Percentiles rank a stretch among this genome's conserved stretches.
Conservation (phyloP, 2,329 filamentous ascomycete species). For the Nakataea oryzae region DNA sequence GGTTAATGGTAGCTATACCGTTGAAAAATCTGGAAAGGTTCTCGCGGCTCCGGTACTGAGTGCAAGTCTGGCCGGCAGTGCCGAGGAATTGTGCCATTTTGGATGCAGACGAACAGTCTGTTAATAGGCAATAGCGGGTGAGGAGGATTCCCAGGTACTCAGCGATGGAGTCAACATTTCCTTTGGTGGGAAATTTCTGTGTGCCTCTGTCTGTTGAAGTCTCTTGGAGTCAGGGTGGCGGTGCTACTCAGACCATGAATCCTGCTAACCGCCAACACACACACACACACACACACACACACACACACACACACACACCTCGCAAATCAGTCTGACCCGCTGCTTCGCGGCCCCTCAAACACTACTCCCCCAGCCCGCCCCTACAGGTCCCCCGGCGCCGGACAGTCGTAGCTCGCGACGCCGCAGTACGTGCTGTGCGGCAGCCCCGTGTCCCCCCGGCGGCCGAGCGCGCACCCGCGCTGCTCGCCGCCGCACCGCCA, state of each 20-base stretch:
- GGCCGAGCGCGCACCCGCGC: too few species aligned
- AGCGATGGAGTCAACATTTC: background rate
- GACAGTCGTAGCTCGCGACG: too few species aligned
- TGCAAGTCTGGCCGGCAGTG: too few species aligned
- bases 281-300: background rate
- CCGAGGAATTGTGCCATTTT: background rate
- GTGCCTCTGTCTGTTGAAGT: background rate
- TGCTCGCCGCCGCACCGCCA: too few species aligned
- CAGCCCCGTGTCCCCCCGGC: too few species aligned
- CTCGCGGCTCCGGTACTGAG: too few species aligned
- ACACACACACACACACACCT: background rate
- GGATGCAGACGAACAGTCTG: background rate
- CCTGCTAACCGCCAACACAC: background rate
- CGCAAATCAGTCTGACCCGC: too few species aligned
- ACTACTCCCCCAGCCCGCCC: too few species aligned
- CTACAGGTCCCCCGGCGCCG: background rate
- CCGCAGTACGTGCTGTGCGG: background rate
- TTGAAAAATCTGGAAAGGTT: too few species aligned
- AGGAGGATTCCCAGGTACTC: background rate
- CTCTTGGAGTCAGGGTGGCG: background rate
- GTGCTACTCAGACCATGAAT: background rate
- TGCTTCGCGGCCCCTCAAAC: too few species aligned
- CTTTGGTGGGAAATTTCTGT: too few species aligned
- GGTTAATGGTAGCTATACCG: background rate
- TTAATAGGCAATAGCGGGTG: background rate